Evolutionary conservation across 257 asterid species (phyloP), one percentile per base, ranked within the genome.

Genomic region (Gentiana macrophylla): DNA sequence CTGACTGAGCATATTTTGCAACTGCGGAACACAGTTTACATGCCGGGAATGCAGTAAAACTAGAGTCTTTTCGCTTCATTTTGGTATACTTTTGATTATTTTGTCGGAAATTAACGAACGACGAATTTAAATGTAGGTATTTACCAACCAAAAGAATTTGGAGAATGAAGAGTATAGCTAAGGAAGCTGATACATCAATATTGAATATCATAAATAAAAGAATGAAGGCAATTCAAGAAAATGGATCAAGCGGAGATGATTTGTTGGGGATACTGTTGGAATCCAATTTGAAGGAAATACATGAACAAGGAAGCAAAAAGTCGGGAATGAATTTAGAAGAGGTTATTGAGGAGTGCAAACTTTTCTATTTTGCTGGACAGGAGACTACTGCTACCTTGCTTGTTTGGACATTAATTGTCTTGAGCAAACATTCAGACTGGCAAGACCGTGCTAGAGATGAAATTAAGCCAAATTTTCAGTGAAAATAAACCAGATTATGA

Each of bases 341-440:
- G 4, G 67, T 79, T 1, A 65, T 73, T 0, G 74, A 76, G 44
- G 82, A 79, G 52, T 79, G 86, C 76, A 79, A 73, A 58, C 67
- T 79, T 5, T 79, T 76, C 53, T 79, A 79, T 50, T 67, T 70
- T 13, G 86, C 74, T 3, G 85, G 82, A 8, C 77, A 77, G 12
- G 81, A 77, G 62, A 74, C 81, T 0, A 74, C 81, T 5, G 59
- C 84, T 0, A 50, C 37, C 33, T 49, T 80, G 34, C 65, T 80
- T 34, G 51, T 60, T 0, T 80, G 86, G 86, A 44, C 84, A 4
- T 6, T 80, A 65, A 49, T 80, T 56, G 32, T 69, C 6, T 44
- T 80, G 37, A 52, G 74, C 32, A 59, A 13, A 5, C 54, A 69
- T 57, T 72, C 63, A 3, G 63, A 77, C 0, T 80, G 84, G 84